Evolutionary conservation across 1,284 basidiomycete species (phyloP).

Genomic region (Austroboletus niveus): DNA sequence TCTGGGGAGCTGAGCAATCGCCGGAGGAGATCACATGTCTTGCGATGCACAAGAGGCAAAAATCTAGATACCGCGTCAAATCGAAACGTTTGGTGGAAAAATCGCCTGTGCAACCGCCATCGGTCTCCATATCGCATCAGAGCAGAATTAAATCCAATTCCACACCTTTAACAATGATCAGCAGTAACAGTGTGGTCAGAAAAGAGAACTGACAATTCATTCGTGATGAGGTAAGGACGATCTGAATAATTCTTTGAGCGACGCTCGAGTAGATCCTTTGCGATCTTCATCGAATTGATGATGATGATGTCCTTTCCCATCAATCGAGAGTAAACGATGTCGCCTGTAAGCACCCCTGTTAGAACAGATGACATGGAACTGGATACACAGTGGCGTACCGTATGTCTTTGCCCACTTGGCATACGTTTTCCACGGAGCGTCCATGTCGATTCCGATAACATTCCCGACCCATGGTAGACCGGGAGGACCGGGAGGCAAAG

Average conservation of each 20-base stretch:
- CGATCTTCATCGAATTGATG: conserved; percentile 7
- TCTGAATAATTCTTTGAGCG: conserved; percentile 7
- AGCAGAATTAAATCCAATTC: conserved; percentile 32
- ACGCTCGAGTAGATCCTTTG: conserved; percentile 3
- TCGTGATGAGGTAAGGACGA: conserved; percentile 1
- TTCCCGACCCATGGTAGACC: too few species aligned
- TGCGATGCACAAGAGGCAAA: conserved; percentile 16
- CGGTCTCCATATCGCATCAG: conserved; percentile 36
- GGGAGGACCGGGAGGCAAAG: too few species aligned
- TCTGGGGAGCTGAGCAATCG: conserved; percentile 27
- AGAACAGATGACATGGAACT: too few species aligned
- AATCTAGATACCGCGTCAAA: conserved; percentile 14
- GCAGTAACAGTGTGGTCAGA: not conserved
- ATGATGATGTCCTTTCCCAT: conserved; percentile 9
- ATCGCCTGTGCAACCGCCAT: conserved; percentile 39
- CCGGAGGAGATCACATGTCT: conserved; percentile 4
- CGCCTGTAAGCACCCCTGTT: too few species aligned
- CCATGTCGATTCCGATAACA: too few species aligned
- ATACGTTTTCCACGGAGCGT: too few species aligned
- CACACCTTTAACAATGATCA: conserved; percentile 32
- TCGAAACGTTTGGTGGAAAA: conserved; percentile 32
- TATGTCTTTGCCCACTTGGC: too few species aligned
- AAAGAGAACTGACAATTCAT: not conserved
- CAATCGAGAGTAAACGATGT: not conserved
- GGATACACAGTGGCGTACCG: too few species aligned